Conservation (phyloP, 202 grass and related monocot species). For the Eragrostis tef region DNA sequence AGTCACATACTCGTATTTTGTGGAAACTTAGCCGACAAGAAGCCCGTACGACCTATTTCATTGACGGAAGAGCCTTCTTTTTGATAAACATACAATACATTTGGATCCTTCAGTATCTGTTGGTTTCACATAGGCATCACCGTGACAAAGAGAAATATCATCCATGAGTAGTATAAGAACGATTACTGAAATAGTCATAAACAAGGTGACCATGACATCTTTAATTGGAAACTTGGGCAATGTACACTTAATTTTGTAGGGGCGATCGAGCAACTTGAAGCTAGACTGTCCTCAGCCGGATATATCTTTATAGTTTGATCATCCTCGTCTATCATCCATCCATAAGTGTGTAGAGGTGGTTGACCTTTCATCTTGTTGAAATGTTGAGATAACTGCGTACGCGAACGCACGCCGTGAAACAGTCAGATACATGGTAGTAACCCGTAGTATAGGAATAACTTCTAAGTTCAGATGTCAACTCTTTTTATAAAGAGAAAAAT, state of each 20-base stretch:
- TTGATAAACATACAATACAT: neutral
- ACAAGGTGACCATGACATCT: constrained; percentile 6
- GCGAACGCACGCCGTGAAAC: neutral
- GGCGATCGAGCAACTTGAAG: neutral
- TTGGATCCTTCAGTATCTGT: neutral
- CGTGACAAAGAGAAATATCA: neutral
- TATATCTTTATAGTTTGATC: neutral
- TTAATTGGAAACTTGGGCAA: constrained; percentile 12
- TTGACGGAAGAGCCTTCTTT: neutral
- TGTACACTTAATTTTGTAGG: neutral
- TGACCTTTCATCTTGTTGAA: constrained; percentile 6
- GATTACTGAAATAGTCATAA: neutral
- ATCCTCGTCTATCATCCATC: neutral
- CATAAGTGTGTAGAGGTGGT: neutral
- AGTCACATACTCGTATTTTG: neutral
- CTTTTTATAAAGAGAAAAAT: neutral
- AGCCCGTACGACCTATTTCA: neutral
- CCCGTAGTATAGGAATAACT: neutral
- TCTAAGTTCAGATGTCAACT: constrained; percentile 1
- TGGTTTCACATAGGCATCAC: constrained; percentile 2
- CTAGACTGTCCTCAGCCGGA: neutral
- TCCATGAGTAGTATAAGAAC: neutral
- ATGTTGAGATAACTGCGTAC: neutral
- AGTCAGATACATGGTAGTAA: neutral
- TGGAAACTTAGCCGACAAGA: neutral